Percentiles rank a stretch among this genome's conserved stretches.
These are phyloP conservation scores for Populus hybrid DNA, from an alignment of 441 rosid genomes.

Conservation along the genomic window DNA sequence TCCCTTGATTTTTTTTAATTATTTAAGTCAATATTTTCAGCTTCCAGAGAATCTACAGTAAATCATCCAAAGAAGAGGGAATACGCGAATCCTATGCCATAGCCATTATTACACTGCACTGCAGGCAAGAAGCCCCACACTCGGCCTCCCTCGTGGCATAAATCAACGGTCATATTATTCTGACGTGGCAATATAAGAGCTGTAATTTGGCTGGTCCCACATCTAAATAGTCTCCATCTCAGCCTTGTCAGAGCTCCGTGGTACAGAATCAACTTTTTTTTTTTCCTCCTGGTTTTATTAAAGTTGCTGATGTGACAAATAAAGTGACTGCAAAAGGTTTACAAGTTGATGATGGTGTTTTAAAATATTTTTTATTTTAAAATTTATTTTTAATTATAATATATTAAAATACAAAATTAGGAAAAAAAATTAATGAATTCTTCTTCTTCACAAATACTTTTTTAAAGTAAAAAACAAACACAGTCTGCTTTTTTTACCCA, in stretches of 20 bases:
- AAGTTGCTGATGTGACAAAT: background rate
- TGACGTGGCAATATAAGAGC: background rate
- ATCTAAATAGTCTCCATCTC: background rate
- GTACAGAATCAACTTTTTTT: background rate
- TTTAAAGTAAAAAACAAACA: too few relatives aligned
- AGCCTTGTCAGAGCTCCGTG: background rate
- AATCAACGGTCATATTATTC: background rate
- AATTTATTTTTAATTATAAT: too few relatives aligned
- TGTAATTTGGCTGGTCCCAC: background rate
- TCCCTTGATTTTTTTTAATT: background rate
- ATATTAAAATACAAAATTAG: too few relatives aligned
- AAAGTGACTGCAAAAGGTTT: background rate
- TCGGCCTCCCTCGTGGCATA: background rate
- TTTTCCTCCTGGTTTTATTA: background rate
- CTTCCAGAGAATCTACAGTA: background rate
- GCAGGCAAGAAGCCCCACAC: background rate
- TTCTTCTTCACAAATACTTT: too few relatives aligned
- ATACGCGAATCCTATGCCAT: conserved; percentile 12
- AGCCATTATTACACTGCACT: background rate
- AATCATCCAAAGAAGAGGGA: background rate
- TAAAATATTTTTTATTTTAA: too few relatives aligned
- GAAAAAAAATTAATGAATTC: too few relatives aligned
- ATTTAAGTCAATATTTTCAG: conserved; percentile 16
- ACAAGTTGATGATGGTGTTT: too few relatives aligned
- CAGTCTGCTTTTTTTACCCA: background rate